phyloP scores from a whole-genome alignment of 345 rosid species.

The Garcia nutans region DNA sequence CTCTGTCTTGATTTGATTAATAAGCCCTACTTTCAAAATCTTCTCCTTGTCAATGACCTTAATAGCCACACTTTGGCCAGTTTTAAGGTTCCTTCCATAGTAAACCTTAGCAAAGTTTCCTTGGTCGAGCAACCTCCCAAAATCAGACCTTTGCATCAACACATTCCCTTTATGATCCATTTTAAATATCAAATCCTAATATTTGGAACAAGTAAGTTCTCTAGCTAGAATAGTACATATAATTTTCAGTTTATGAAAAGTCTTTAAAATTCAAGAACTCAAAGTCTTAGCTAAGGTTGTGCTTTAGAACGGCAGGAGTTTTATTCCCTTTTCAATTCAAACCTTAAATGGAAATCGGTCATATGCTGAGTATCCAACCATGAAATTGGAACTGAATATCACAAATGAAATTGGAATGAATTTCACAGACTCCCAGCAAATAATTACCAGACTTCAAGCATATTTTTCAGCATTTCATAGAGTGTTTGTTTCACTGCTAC shows the following conservation, averaged over 20 bases:
- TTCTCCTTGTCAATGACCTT: slow-evolving; percentile 27
- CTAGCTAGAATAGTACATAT: background rate
- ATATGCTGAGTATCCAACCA: background rate
- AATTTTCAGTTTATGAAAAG: background rate
- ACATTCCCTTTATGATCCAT: slow-evolving; percentile 15
- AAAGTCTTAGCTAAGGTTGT: background rate
- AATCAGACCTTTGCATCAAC: slow-evolving; percentile 18
- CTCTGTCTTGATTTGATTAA: slow-evolving; percentile 21
- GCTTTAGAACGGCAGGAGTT: slow-evolving; percentile 1
- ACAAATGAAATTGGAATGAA: background rate
- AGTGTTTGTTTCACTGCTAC: background rate
- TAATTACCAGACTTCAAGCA: background rate
- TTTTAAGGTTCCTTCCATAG: slow-evolving; percentile 12
- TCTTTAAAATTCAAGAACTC: background rate
- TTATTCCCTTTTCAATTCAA: background rate
- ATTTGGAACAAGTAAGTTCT: background rate
- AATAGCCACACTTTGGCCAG: slow-evolving; percentile 21
- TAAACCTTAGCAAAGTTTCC: slow-evolving; percentile 22
- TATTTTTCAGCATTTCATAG: slow-evolving; percentile 13
- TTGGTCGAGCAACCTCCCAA: slow-evolving; percentile 21
- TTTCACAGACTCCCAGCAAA: background rate
- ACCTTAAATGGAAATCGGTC: background rate
- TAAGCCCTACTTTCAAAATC: slow-evolving; percentile 16
- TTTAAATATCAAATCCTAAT: background rate
- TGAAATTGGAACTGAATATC: too few species aligned